phyloP scores from a whole-genome alignment of 2,329 filamentous ascomycete species.

The Aspergillus sp. region DNA sequence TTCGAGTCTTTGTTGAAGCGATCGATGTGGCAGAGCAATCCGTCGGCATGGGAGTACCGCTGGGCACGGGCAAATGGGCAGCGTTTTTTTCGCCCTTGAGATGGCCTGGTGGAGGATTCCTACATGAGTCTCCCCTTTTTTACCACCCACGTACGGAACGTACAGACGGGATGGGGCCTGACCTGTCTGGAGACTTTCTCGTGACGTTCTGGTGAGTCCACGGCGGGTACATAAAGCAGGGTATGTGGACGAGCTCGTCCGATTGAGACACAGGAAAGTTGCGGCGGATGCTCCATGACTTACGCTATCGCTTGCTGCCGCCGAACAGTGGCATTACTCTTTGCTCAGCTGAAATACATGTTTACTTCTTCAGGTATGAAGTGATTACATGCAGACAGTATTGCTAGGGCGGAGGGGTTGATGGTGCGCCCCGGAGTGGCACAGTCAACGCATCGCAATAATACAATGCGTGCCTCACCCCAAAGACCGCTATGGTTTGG shows the following conservation, averaged over 20 bases:
- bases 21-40: constrained; percentile 24
- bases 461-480: constrained; percentile 8
- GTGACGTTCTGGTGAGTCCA: constrained; percentile 14
- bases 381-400: constrained; percentile 17
- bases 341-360: constrained; percentile 11
- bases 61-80: constrained; percentile 24
- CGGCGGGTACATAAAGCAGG: constrained; percentile 15
- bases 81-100: constrained; percentile 22
- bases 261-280: constrained; percentile 7
- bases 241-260: constrained; percentile 4
- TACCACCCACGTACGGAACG: constrained; percentile 26
- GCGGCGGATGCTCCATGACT: neutral
- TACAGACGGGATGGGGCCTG: constrained; percentile 25
- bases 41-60: constrained; percentile 17
- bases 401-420: constrained; percentile 22
- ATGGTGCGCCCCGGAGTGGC: constrained; percentile 18
- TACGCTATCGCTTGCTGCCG: neutral
- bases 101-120: constrained; percentile 22
- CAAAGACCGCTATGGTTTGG: neutral
- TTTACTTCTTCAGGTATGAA: constrained; percentile 4
- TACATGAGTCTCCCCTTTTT: constrained; percentile 30
- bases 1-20: constrained; percentile 25
- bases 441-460: constrained; percentile 17
- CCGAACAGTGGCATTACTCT: neutral
- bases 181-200: constrained; percentile 18